A percentile compares a stretch with the other conserved stretches of the same genome.
Evolutionary conservation across 1,139 yeast species (phyloP).

Genomic region (Taiozyma sp.): DNA sequence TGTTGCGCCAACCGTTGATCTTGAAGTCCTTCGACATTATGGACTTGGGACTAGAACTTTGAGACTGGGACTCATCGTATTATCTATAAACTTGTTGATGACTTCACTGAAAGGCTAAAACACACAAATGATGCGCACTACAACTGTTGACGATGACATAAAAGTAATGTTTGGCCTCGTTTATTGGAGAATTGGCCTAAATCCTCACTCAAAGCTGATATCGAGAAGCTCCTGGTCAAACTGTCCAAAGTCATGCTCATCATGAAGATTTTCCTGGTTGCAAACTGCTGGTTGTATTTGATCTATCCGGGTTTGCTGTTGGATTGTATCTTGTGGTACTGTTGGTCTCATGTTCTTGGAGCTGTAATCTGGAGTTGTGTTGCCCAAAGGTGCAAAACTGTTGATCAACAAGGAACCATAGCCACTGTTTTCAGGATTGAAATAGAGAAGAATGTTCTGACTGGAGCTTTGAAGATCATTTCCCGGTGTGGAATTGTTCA

Average conservation of each 20-base stretch:
- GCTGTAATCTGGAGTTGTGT: not conserved
- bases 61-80: too few species aligned
- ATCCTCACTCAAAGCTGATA: too few species aligned
- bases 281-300: not conserved
- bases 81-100: too few species aligned
- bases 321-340: not conserved
- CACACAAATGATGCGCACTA: too few species aligned
- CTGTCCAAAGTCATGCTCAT: not conserved
- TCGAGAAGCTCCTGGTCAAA: not conserved
- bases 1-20: not conserved
- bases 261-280: not conserved
- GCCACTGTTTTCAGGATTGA: not conserved
- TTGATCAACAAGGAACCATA: not conserved
- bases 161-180: too few species aligned
- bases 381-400: not conserved
- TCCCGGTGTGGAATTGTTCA: not conserved
- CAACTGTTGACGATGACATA: too few species aligned
- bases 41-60: too few species aligned
- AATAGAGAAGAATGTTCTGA: not conserved
- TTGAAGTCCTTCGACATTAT: not conserved
- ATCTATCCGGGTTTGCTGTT: not conserved
- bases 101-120: too few species aligned
- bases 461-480: not conserved
- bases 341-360: not conserved
- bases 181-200: too few species aligned